Evolutionary conservation across 2,329 filamentous ascomycete species (phyloP), one percentile per base, ranked within the genome.

Genomic region (Lanzia echinophila): DNA sequence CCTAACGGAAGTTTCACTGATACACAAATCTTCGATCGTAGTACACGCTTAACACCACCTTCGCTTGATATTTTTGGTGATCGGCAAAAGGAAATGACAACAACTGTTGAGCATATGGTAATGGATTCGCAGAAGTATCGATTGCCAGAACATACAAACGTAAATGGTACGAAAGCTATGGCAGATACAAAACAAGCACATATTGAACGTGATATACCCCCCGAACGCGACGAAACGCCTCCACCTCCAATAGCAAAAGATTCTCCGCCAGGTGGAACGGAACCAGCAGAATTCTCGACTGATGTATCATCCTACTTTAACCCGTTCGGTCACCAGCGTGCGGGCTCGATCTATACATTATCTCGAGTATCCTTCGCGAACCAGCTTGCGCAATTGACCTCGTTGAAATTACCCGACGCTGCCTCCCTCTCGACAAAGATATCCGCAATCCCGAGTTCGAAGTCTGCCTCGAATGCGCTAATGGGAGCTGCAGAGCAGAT

Each of bases 401-500:
- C 90, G 17, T 84, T 97, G 55, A 86, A 90, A 64, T 79, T 97
- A 2, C 94, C 94, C 1, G 87, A 95, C 68, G 88, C 92, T 50
- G 84, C 86, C 42, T 86, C 88, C 0, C 77, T 99, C 20, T 89
- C 90, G 28, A 87, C 84, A 59, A 89, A 86, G 65, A 90, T 99
- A 47, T 82, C 85, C 8, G 85, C 88, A 15, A 94, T 97, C 46
- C 83, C 90, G 10, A 94, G 88, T 0, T 90, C 91, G 2, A 84
- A 88, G 56, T 81, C 85, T n/a, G 94, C 92, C 24, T 83, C 90
- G 10, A 87, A 83, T 56, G 90, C 90, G 0, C 78, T 97, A 52
- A 86, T 89, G 60, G 87, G 88, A 61, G 90, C 92, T 11, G 90
- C 91, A 4, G 89, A 95, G 58, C 91, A 97, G 70, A 97, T 99